phyloP scores from a whole-genome alignment of 768 basidiomycete species.

The Agrocybe praecox region DNA sequence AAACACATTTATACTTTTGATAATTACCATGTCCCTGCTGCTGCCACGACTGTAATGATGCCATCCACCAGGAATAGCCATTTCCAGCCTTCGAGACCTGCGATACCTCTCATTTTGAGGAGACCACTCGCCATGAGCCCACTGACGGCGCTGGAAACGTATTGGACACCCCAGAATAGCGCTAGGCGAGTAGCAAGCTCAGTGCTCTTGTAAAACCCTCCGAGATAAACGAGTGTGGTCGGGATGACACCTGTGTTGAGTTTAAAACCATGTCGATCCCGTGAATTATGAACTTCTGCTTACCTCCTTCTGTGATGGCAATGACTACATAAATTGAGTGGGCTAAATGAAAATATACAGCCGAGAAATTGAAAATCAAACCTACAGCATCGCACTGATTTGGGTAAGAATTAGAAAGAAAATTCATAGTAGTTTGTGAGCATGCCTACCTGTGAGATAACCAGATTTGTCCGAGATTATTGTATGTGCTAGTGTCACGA shows the following conservation, averaged over 20 bases:
- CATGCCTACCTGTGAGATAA: constrained; percentile 31
- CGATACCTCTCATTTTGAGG: constrained; percentile 34
- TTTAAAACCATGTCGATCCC: no score
- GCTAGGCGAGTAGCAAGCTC: constrained; percentile 44
- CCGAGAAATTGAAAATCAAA: constrained; percentile 20
- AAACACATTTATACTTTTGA: background rate
- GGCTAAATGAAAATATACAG: constrained; percentile 1
- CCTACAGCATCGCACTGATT: constrained; percentile 36
- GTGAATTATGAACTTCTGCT: no score
- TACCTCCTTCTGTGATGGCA: constrained; percentile 43
- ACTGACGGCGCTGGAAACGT: constrained; percentile 39
- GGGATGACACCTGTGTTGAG: constrained; percentile 43
- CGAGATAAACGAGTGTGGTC: constrained; percentile 43
- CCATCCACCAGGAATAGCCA: constrained; percentile 44
- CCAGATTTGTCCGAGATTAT: constrained; percentile 36
- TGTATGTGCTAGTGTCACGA: constrained; percentile 38
- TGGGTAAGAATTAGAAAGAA: background rate
- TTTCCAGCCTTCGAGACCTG: constrained; percentile 41
- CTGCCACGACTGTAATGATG: constrained; percentile 34
- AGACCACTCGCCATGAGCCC: constrained; percentile 44
- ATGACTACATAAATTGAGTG: constrained; percentile 32
- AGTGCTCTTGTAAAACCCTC: constrained; percentile 43
- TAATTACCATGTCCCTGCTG: constrained; percentile 33
- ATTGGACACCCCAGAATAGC: constrained; percentile 44
- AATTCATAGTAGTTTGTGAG: background rate